These are phyloP conservation scores for Kitagawia praeruptora DNA, from an alignment of 129 eudicot species.

Conservation along the genomic window DNA sequence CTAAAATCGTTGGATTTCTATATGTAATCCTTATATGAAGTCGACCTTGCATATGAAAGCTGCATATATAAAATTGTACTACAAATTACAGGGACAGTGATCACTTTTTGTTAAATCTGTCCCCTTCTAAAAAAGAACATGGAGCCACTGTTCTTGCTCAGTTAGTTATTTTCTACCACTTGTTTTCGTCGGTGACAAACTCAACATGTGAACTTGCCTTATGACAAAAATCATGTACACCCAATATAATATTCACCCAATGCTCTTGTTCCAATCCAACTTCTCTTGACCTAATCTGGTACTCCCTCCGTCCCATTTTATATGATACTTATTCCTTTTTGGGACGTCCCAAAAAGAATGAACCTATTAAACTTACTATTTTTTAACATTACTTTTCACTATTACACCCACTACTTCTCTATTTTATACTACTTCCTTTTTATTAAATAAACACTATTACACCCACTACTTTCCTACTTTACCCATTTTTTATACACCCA, in stretches of 20 bases:
- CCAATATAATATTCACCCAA: background rate
- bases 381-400: no score
- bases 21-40: background rate
- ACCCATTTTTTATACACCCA: no score
- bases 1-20: no score
- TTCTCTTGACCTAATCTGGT: background rate
- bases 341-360: no score
- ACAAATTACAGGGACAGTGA: background rate
- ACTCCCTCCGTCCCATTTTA: no score
- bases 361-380: no score
- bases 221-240: background rate
- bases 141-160: background rate
- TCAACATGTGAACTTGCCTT: constrained; percentile 10
- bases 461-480: no score
- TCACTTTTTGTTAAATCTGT: background rate
- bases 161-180: background rate
- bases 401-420: no score
- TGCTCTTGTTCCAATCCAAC: background rate
- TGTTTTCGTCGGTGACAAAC: constrained; percentile 6
- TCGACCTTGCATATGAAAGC: background rate
- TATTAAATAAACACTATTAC: no score
- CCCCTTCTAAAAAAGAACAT: background rate
- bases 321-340: no score
- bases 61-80: background rate
- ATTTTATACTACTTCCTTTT: no score